Evolutionary conservation across 345 rosid genomes (phyloP), one percentile per base, ranked within the genome.

Genomic region (Rhodamnia rubescens): DNA sequence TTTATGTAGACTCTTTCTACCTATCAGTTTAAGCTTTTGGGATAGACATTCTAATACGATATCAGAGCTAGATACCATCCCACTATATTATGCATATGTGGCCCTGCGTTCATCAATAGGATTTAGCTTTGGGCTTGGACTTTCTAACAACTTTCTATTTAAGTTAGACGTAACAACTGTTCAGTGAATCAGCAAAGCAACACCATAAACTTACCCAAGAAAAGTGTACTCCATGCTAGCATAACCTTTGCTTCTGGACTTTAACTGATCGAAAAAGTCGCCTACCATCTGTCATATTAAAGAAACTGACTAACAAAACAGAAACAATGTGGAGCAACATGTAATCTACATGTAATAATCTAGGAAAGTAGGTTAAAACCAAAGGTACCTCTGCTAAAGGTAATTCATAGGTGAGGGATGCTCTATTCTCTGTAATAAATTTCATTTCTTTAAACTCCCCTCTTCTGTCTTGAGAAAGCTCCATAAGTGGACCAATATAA

Each of bases 151-250:
- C 44, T 64, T 29, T 64, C 75, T 8, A 64, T 44, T 16, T 16
- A 64, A 64, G 44, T 64, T 64, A 64, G 24, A 16, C 1, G 0
- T 64, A 32, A 64, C 0, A 11, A 64, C 44, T 16, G 44, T 32
- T 56, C 83, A 82, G 21, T 50, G 15, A 75, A 42, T 53, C 26
- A 50, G 53, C 44, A 49, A 44, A 83, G 75, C 56, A 27, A 82
- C 29, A 53, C 18, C 54, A 82, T 47, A 83, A 82, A 91, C 89
- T 90, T 90, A 95, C 99, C 98, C 98, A 42, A 92, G 49, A 88
- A 97, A 91, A 32, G 92, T 92, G 89, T 97, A 97, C 88, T 97
- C 99, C 99, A 97, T 95, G 95, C 99, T 97, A 53, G 98, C 99
- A 93, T 97, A 97, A 56, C 99, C 99, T 90, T 96, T 97, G 88